Conservation (phyloP, 2,329 filamentous ascomycete genomes). For the Aspergillus fructus region DNA sequence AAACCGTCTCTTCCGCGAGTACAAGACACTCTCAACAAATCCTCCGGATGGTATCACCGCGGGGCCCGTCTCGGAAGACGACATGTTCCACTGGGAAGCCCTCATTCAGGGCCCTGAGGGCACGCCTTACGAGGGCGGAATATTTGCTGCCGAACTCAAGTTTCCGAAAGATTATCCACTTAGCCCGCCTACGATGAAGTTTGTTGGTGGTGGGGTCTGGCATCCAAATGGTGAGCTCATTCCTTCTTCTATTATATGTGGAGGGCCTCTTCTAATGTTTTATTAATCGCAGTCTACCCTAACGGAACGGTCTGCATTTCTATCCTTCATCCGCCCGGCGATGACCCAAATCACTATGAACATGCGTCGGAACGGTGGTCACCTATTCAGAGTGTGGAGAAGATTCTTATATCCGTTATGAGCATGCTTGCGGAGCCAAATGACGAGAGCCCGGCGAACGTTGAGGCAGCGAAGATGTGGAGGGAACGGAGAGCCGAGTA, state of each 20-base stretch:
- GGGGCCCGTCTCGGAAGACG: constrained; percentile 88
- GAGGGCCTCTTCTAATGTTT: background rate
- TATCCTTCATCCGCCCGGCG: constrained; percentile 94
- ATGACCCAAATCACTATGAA: constrained; percentile 98
- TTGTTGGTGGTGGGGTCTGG: constrained; percentile 82
- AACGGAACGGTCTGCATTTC: constrained; percentile 94
- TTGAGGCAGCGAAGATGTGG: constrained; percentile 97
- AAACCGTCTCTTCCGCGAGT: constrained; percentile 90
- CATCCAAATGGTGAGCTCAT: constrained; percentile 82
- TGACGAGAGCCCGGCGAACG: constrained; percentile 93
- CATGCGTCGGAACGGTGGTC: constrained; percentile 94
- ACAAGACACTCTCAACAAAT: constrained; percentile 88
- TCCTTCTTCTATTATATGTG: background rate
- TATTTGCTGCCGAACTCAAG: constrained; percentile 91
- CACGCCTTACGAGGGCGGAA: constrained; percentile 91
- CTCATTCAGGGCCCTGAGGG: constrained; percentile 93
- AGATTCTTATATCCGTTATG: constrained; percentile 95
- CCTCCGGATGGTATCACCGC: constrained; percentile 97
- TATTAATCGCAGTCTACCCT: constrained; percentile 67
- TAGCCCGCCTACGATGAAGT: constrained; percentile 93
- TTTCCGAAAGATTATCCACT: constrained; percentile 98
- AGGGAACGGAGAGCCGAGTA: constrained; percentile 79
- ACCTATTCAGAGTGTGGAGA: constrained; percentile 95
- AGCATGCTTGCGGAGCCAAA: constrained; percentile 98
- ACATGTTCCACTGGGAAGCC: constrained; percentile 95